Percentiles rank a stretch among this genome's conserved stretches.
Conservation (phyloP, 164 flowering plant genomes). For the Stephania cephalantha region DNA sequence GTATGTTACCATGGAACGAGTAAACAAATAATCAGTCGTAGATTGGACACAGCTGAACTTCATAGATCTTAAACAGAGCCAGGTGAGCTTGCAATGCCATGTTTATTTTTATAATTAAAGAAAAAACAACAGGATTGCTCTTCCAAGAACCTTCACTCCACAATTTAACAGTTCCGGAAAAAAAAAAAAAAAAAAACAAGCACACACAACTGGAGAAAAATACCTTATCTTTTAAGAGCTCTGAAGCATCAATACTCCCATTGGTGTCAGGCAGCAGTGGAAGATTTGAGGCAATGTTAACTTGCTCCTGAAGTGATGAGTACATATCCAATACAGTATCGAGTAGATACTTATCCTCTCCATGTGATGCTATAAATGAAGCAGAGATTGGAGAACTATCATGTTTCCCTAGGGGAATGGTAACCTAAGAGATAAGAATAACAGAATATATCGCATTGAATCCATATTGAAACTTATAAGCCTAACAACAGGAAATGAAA, state of each 20-base stretch:
- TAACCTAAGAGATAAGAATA: constrained; percentile 40
- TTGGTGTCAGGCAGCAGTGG: constrained; percentile 51
- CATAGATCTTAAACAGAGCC: too few species aligned
- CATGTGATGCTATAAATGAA: constrained; percentile 80
- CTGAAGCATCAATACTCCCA: constrained; percentile 71
- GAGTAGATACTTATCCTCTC: constrained; percentile 84
- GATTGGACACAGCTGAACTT: too few species aligned
- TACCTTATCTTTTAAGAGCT: constrained; percentile 93
- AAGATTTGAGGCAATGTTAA: constrained; percentile 41
- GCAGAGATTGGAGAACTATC: constrained; percentile 59
- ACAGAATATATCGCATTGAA: neutral
- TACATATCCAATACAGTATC: constrained; percentile 80
- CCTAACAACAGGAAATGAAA: neutral
- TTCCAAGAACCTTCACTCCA: neutral
- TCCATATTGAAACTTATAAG: neutral
- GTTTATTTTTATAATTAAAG: neutral
- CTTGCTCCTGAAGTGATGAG: constrained; percentile 72
- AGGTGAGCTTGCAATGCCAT: neutral
- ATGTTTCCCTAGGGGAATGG: constrained; percentile 79
- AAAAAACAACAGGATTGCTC: neutral
- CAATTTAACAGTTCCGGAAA: neutral
- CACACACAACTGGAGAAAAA: neutral
- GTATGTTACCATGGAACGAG: neutral
- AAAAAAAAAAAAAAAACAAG: neutral
- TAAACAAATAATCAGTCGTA: too few species aligned